phyloP scores from a whole-genome alignment of 2,329 filamentous ascomycete species.

The Hysterium pulicare region DNA sequence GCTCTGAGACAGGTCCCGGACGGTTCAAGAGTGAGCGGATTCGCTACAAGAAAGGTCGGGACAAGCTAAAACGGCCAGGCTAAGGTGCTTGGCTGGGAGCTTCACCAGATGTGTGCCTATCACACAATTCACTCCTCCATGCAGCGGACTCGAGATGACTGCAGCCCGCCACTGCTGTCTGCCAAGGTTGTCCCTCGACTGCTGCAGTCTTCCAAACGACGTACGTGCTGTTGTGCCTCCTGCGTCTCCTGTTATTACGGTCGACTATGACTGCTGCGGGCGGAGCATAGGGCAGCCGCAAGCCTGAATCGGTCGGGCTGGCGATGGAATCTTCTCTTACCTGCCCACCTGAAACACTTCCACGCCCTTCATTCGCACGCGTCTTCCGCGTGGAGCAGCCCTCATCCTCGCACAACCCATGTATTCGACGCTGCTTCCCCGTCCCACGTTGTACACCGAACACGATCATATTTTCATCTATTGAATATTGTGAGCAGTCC shows the following conservation, averaged over 20 bases:
- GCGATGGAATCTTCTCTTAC: conserved; percentile 12
- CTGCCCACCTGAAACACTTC: conserved; percentile 30
- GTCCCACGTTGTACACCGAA: not conserved
- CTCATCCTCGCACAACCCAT: not conserved
- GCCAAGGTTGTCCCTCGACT: too few relatives aligned
- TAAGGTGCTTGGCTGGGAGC: not conserved
- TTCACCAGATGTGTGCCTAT: too few relatives aligned
- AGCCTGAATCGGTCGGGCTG: conserved; percentile 5
- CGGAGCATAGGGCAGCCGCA: conserved; percentile 4
- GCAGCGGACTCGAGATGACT: too few relatives aligned
- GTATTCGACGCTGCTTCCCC: not conserved
- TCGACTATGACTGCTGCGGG: not conserved
- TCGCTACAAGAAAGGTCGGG: conserved; percentile 9
- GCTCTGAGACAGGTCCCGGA: conserved; percentile 7
- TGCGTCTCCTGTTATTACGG: not conserved
- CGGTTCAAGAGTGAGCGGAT: conserved; percentile 9
- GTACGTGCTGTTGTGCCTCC: not conserved
- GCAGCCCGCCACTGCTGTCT: too few relatives aligned
- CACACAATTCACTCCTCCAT: too few relatives aligned
- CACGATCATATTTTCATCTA: not conserved
- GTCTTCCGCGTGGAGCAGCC: conserved; percentile 23
- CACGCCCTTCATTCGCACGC: conserved; percentile 25
- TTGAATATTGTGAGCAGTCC: not conserved
- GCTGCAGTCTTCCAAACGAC: too few relatives aligned
- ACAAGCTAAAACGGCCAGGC: conserved; percentile 8